Conservation (phyloP, 2,329 filamentous ascomycete genomes). For the Penicillium occitanis region DNA sequence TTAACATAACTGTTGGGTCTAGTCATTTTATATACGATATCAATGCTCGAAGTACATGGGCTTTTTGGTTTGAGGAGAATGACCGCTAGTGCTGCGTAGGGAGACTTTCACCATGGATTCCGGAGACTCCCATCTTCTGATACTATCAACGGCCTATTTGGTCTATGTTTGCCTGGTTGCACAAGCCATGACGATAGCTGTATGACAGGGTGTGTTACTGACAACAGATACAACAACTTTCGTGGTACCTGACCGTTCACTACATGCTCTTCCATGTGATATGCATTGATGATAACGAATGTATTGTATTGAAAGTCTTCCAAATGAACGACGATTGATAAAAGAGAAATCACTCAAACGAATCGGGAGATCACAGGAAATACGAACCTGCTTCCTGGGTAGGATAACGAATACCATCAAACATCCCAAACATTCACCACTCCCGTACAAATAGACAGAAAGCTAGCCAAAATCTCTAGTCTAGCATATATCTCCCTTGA, state of each 20-base stretch:
- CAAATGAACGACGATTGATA: neutral
- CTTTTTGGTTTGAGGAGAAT: neutral
- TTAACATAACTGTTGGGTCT: neutral
- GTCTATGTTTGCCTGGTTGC: neutral
- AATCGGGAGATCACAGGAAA: neutral
- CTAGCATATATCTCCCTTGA: neutral
- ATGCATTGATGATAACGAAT: neutral
- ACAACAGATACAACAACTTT: neutral
- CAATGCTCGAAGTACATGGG: neutral
- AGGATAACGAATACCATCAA: neutral
- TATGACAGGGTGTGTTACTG: neutral
- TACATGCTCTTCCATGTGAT: neutral
- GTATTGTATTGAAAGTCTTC: neutral
- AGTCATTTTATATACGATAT: neutral
- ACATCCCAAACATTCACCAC: neutral
- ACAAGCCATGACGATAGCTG: neutral
- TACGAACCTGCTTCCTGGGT: neutral
- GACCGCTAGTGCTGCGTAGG: neutral
- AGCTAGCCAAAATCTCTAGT: constrained; percentile 18
- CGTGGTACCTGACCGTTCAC: neutral
- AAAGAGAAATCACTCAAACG: neutral
- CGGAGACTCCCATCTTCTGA: neutral
- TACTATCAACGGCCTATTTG: neutral
- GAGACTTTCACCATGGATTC: neutral
- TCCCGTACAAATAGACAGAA: neutral